Evolutionary conservation across 805 yeast genomes (phyloP), one percentile per base, ranked within the genome.

Genomic region (Jamesozyma piceae): DNA sequence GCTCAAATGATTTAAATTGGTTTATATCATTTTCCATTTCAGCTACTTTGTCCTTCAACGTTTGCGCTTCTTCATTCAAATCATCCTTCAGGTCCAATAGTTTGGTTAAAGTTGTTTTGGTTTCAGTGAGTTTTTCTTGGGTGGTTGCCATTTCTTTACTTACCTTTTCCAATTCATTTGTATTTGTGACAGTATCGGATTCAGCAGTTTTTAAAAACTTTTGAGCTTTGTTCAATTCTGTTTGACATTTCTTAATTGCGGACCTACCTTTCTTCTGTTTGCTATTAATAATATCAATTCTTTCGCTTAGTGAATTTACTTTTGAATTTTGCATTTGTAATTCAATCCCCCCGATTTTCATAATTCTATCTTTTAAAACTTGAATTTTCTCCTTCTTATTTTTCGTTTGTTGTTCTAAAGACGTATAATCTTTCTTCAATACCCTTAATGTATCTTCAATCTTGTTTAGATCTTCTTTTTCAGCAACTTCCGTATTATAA

Each of bases 291-390:
- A 81, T 73, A 41, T 79, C 84, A 24, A 83, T 73, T 53, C 77
- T 74, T 51, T 82, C 84, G 35, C 69, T 67, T 28, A 82, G 68
- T 1, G 94, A 82, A 52, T 79, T 88, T 8, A 92, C 95, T 54
- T 78, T 82, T 1, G 94, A 75, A 47, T 78, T 82, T 53, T 88
- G 96, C 46, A 83, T 60, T 43, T 85, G 77, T 49, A 92, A 68
- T 47, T 78, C 78, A 8, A 84, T 80, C 46, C 99, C 99, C 42
- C 99, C 99, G 42, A 86, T 81, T 39, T 83, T 80, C 84, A 89
- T 77, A 32, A 92, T 86, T 55, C 79, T 73, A 43, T 80, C 84
- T 50, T 87, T 89, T 3, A 89, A 64, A 0, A 52, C 68, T 11
- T 71, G 68, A 33, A 92, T 82, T 44, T 74, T 68, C 5, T 61